Conservation (phyloP, 2,329 filamentous ascomycete species). For the Cladophialophora exuberans region DNA sequence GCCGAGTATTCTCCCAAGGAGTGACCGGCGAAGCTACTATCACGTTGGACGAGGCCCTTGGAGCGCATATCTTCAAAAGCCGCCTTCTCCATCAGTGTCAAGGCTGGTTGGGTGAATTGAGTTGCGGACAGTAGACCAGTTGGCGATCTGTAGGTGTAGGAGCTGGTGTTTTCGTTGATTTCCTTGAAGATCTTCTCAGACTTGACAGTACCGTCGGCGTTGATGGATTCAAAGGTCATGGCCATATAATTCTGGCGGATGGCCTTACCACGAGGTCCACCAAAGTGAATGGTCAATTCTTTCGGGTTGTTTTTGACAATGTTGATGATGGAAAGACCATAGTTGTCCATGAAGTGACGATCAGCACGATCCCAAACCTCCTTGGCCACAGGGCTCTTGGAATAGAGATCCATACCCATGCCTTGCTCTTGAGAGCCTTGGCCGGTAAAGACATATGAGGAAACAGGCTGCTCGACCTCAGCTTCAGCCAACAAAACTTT, state of each 20-base stretch:
- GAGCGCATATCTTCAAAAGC: conserved; percentile 99
- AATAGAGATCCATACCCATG: conserved; percentile 99
- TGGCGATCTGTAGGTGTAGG: conserved; percentile 95
- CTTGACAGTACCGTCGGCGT: conserved; percentile 87
- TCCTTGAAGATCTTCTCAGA: conserved; percentile 99
- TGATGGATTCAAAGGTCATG: conserved; percentile 99
- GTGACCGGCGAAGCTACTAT: conserved; percentile 97
- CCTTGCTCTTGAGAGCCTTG: conserved; percentile 98
- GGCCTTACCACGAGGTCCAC: conserved; percentile 92
- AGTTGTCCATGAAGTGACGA: conserved; percentile 97
- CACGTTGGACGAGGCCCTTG: conserved; percentile 91
- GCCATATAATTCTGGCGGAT: conserved; percentile 99
- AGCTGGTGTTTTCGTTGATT: conserved; percentile 87
- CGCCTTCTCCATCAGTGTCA: conserved; percentile 99
- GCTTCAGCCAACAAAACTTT: conserved; percentile 95
- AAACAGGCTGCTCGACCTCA: conserved; percentile 95
- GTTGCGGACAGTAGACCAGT: conserved; percentile 94
- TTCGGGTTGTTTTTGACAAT: conserved; percentile 99
- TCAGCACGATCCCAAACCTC: conserved; percentile 98
- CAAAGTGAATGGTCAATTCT: conserved; percentile 97
- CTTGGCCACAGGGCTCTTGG: conserved; percentile 88
- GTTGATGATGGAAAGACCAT: conserved; percentile 97
- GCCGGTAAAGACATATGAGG: conserved; percentile 96
- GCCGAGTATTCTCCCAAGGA: conserved; percentile 98
- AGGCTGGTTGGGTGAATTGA: conserved; percentile 95